Evolutionary conservation across 768 basidiomycete genomes (phyloP).

Genomic region (Tulasnella sp.): DNA sequence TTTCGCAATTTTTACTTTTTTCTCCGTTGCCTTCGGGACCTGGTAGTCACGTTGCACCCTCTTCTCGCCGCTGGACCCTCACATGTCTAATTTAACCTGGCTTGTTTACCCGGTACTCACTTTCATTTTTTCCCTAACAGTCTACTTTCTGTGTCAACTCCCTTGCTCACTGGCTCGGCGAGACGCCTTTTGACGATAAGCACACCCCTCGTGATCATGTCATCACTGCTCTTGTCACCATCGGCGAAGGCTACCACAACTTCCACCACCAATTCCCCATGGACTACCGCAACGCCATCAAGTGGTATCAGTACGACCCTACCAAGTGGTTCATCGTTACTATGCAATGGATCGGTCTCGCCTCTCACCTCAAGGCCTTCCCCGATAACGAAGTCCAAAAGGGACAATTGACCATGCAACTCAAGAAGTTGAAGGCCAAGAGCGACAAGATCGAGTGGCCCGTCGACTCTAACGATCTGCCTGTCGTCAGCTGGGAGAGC

Average conservation of each 20-base stretch:
- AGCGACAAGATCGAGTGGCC: constrained; percentile 76
- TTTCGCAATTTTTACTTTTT: not conserved
- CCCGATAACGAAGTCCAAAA: constrained; percentile 66
- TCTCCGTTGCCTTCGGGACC: constrained; percentile 3
- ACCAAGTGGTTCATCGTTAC: constrained; percentile 84
- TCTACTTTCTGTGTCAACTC: constrained; percentile 97
- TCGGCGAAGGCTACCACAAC: constrained; percentile 97
- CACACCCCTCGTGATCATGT: constrained; percentile 85
- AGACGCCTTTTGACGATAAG: constrained; percentile 88
- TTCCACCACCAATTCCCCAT: constrained; percentile 96
- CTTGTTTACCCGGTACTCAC: too few relatives aligned
- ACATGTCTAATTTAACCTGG: not conserved
- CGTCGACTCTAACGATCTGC: constrained; percentile 56
- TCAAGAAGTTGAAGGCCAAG: constrained; percentile 70
- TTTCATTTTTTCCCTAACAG: constrained; percentile 28
- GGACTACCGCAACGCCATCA: constrained; percentile 95
- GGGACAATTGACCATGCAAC: constrained; percentile 87
- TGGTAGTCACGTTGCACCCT: not conserved
- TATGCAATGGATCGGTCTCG: constrained; percentile 48
- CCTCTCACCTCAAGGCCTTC: constrained; percentile 61
- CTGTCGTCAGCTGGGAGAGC: constrained; percentile 75
- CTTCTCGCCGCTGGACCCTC: not conserved
- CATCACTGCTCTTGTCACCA: constrained; percentile 77
- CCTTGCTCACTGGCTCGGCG: constrained; percentile 91
- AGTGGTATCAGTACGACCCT: constrained; percentile 86